Conservation (phyloP, 306 rosid genomes). For the Ammopiptanthus mongolicus region DNA sequence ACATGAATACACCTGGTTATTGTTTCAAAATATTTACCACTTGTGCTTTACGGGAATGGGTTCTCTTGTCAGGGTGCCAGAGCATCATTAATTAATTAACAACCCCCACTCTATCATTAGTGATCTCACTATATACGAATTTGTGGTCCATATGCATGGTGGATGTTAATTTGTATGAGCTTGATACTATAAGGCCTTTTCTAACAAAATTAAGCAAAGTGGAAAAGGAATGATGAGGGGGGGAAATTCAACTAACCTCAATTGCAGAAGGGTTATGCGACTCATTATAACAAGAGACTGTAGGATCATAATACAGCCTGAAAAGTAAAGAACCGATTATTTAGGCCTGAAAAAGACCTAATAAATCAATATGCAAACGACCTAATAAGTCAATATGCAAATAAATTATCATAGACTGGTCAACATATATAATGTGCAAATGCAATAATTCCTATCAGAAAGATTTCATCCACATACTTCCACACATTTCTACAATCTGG, state of each 20-base stretch:
- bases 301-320: conserved; percentile 47
- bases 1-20: not conserved
- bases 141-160: not conserved
- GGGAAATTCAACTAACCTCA: conserved; percentile 43
- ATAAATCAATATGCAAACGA: not conserved
- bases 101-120: not conserved
- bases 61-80: not conserved
- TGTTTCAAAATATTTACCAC: not conserved
- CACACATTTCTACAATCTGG: not conserved
- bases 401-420: not conserved
- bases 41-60: not conserved
- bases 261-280: conserved; percentile 21
- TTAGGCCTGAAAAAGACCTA: not conserved
- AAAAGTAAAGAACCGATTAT: conserved; percentile 28
- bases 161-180: not conserved
- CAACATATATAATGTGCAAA: not conserved
- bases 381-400: not conserved
- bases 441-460: conserved; percentile 9
- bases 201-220: not conserved
- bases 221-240: not conserved
- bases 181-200: not conserved
- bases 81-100: not conserved
- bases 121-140: not conserved
- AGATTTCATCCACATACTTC: not conserved
- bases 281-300: conserved; percentile 26